phyloP scores from a whole-genome alignment of 306 rosid genomes.

The Rosa chinensis region DNA sequence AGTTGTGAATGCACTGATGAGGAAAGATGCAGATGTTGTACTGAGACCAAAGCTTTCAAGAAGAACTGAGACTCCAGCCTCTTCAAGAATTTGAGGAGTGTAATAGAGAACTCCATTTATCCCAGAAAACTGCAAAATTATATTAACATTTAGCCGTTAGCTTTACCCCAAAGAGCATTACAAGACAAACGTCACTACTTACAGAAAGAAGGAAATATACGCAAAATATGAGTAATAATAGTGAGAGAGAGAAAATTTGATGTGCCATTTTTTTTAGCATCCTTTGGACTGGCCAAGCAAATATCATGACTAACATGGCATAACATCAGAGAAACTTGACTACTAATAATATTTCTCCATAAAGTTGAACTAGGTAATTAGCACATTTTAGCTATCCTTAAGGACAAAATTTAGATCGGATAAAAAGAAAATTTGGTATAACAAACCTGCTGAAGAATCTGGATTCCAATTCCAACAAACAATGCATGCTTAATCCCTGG shows the following conservation, averaged over 20 bases:
- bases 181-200: background rate
- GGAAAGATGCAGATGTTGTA: conserved; percentile 65
- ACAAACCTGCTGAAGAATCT: conserved; percentile 81
- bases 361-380: background rate
- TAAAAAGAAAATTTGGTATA: background rate
- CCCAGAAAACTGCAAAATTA: conserved; percentile 64
- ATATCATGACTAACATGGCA: background rate
- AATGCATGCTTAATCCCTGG: conserved; percentile 83
- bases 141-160: background rate
- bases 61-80: conserved; percentile 78
- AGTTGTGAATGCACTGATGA: conserved; percentile 75
- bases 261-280: background rate
- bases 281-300: background rate
- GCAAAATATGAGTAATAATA: background rate
- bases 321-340: background rate
- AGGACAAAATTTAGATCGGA: background rate
- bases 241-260: background rate
- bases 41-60: conserved; percentile 60
- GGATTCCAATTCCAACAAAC: conserved; percentile 76
- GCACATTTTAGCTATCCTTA: background rate
- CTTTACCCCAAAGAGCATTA: conserved; percentile 10
- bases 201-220: background rate
- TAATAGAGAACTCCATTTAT: conserved; percentile 85
- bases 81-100: conserved; percentile 86
- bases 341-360: background rate